These are phyloP conservation scores for Helichrysum umbraculigerum DNA, from an alignment of 129 eudicot genomes.

Conservation along the genomic window DNA sequence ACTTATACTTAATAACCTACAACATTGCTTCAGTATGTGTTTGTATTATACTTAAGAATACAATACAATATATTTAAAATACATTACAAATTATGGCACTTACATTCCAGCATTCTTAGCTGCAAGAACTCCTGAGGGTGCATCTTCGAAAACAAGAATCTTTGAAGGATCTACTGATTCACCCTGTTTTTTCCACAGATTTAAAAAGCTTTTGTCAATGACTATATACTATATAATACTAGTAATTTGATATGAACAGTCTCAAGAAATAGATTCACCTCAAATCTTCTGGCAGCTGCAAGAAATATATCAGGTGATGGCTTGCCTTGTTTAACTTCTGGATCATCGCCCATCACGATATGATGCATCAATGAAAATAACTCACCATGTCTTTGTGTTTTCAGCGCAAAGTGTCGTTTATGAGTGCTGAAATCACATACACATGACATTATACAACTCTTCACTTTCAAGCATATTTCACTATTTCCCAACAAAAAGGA, in stretches of 20 bases:
- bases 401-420: slow-evolving; percentile 74
- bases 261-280: slow-evolving; percentile 46
- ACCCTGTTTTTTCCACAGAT: slow-evolving; percentile 52
- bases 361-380: slow-evolving; percentile 95
- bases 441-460: slow-evolving; percentile 4
- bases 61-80: not conserved
- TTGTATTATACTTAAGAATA: not conserved
- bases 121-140: slow-evolving; percentile 93
- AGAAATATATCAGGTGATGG: slow-evolving; percentile 95
- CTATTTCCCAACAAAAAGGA: not conserved
- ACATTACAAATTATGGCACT: slow-evolving; percentile 30
- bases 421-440: slow-evolving; percentile 56
- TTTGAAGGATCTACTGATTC: slow-evolving; percentile 66
- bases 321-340: slow-evolving; percentile 96
- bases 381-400: slow-evolving; percentile 84
- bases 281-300: slow-evolving; percentile 90
- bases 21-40: not conserved
- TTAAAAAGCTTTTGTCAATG: not conserved
- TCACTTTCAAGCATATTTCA: slow-evolving; percentile 1
- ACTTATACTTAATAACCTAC: not conserved
- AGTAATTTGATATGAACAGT: not conserved
- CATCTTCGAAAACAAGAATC: slow-evolving; percentile 93
- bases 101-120: slow-evolving; percentile 99
- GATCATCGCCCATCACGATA: slow-evolving; percentile 94
- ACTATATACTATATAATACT: not conserved